Evolutionary conservation across 2,329 filamentous ascomycete species (phyloP).

Genomic region (Alternaria sp.): DNA sequence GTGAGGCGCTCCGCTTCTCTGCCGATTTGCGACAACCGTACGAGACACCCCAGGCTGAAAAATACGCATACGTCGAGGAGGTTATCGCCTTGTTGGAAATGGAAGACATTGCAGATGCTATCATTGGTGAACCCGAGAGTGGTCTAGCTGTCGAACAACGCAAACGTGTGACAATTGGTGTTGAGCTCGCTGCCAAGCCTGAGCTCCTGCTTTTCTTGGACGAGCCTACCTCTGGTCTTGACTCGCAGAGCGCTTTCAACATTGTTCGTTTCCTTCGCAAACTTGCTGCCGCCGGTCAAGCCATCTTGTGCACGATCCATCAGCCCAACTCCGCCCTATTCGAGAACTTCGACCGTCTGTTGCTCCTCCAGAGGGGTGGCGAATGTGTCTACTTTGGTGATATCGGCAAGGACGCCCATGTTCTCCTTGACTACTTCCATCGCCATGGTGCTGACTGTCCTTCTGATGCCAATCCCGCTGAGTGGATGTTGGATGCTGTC

Average conservation of each 20-base stretch:
- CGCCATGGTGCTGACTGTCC: slow-evolving; percentile 66
- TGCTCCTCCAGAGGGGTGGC: slow-evolving; percentile 80
- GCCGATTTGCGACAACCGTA: slow-evolving; percentile 70
- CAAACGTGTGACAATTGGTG: slow-evolving; percentile 67
- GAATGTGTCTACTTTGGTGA: slow-evolving; percentile 87
- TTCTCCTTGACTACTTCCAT: slow-evolving; percentile 68
- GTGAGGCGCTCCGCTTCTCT: slow-evolving; percentile 72
- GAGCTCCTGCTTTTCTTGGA: slow-evolving; percentile 80
- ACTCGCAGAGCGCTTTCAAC: slow-evolving; percentile 76
- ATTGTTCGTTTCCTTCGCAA: slow-evolving; percentile 81
- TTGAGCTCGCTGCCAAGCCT: slow-evolving; percentile 70
- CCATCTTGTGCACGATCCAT: slow-evolving; percentile 90
- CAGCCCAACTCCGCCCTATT: slow-evolving; percentile 88
- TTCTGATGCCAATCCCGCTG: slow-evolving; percentile 64
- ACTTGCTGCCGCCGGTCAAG: slow-evolving; percentile 80
- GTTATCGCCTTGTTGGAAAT: slow-evolving; percentile 71
- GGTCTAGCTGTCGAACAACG: slow-evolving; percentile 72
- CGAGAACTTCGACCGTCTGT: slow-evolving; percentile 84
- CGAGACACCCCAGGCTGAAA: slow-evolving; percentile 65
- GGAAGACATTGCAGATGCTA: slow-evolving; percentile 71
- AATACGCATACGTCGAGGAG: slow-evolving; percentile 71
- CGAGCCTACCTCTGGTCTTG: slow-evolving; percentile 78
- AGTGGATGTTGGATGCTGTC: slow-evolving; percentile 88
- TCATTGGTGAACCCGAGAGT: slow-evolving; percentile 68
- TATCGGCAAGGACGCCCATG: slow-evolving; percentile 76